phyloP scores from a whole-genome alignment of 805 yeast genomes.

The Suhomyces pyralidae region DNA sequence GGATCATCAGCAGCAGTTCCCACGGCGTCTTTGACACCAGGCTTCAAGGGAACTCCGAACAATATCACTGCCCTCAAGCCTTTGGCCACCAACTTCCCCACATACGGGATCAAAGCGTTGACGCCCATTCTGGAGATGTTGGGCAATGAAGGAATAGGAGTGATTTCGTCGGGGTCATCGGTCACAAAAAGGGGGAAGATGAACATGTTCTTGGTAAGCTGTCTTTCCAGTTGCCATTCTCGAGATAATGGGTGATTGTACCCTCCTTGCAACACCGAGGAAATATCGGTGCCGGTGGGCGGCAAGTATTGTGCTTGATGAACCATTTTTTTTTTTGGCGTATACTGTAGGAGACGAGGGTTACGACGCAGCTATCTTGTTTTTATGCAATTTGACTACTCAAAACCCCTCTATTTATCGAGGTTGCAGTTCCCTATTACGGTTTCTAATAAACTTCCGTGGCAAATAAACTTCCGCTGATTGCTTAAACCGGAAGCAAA shows the following conservation, averaged over 20 bases:
- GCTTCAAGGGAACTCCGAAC: conserved; percentile 85
- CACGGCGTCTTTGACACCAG: conserved; percentile 69
- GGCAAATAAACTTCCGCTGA: background rate
- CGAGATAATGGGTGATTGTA: conserved; percentile 87
- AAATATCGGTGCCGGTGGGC: conserved; percentile 54
- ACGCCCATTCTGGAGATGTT: conserved; percentile 85
- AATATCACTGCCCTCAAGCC: conserved; percentile 84
- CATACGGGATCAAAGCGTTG: conserved; percentile 71
- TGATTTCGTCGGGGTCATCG: conserved; percentile 78
- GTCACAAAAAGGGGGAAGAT: conserved; percentile 88
- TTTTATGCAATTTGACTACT: background rate
- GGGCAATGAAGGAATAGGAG: conserved; percentile 73
- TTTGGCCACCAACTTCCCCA: conserved; percentile 64
- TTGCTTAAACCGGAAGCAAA: background rate
- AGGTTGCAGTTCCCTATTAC: background rate
- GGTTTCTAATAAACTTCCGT: background rate
- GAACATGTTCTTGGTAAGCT: conserved; percentile 81
- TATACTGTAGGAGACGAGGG: background rate
- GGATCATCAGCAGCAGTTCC: conserved; percentile 97
- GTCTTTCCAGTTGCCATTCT: conserved; percentile 88
- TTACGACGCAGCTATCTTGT: background rate
- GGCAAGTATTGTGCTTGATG: conserved; percentile 73
- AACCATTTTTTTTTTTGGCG: conserved; percentile 32
- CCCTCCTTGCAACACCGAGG: conserved; percentile 88
- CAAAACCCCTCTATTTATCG: background rate